phyloP scores from a whole-genome alignment of 495 filamentous ascomycete species.

The Tuber aestivum region DNA sequence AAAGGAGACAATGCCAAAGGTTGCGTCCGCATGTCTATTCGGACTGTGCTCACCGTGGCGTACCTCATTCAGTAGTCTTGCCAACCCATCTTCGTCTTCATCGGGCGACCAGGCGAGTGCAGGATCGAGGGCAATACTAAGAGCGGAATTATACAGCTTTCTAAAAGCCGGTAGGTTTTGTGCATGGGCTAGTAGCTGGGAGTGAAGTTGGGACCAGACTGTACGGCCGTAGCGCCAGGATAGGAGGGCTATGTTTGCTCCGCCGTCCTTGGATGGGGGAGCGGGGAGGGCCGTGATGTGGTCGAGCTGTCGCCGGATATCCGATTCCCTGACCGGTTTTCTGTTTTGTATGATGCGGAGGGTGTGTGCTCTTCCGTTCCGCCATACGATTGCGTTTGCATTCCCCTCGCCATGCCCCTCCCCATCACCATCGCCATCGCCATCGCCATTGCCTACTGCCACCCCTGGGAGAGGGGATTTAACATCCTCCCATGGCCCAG shows the following conservation, averaged over 20 bases:
- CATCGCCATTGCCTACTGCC: too few species aligned
- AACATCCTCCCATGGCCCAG: not conserved
- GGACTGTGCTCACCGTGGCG: slow-evolving; percentile 16
- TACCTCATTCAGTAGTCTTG: slow-evolving; percentile 20
- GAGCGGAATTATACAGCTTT: not conserved
- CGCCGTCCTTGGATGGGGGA: not conserved
- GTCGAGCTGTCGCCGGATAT: not conserved
- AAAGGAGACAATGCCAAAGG: slow-evolving; percentile 23
- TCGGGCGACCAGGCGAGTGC: not conserved
- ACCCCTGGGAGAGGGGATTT: not conserved
- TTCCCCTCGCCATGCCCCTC: not conserved
- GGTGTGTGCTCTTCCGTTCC: not conserved
- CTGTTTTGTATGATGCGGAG: not conserved
- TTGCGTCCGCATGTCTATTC: slow-evolving; percentile 33
- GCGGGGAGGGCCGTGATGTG: not conserved
- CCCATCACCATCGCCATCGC: not conserved
- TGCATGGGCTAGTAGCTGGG: not conserved
- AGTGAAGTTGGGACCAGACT: slow-evolving; percentile 10
- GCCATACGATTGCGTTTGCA: not conserved
- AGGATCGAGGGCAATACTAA: not conserved
- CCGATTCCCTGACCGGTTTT: not conserved
- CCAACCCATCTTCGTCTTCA: not conserved
- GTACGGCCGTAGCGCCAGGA: slow-evolving; percentile 26
- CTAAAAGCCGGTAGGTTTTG: not conserved
- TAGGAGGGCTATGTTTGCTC: slow-evolving; percentile 16